Base-by-base conservation (phyloP, 495 filamentous ascomycete genomes). In the Viridothelium virens region DNA sequence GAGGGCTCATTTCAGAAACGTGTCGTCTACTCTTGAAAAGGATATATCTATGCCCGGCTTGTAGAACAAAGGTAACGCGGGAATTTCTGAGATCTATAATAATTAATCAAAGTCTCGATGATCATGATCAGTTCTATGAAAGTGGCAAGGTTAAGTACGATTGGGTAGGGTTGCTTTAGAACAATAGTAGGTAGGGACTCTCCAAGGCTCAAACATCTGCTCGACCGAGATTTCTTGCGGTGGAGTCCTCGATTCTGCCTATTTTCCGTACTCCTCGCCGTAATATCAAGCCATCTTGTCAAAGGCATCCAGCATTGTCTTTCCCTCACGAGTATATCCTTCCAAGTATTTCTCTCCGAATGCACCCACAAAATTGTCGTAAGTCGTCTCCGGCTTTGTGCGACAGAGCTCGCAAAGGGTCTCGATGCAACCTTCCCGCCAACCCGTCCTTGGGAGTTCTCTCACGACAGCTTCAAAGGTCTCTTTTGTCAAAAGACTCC, bases 361-460 rank as follows among this genome's bases (percentile, higher is more conserved):
- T 0, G 69, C 69, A 5, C 69, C 70, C 11, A 78, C 76, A 56
- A 80, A 75, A 64, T 81, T 84, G 65, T 81, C 77, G 70, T 79
- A 82, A 11, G 82, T 84, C 3, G 80, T 79, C 38, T 73, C 72
- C 5, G 82, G 81, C 71, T 84, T 84, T 4, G 53, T 71, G 6
- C 68, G 68, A 65, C 80, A 84, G 33, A 85, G 66, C 1, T 74
- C 72, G 66, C 77, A 81, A 68, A 81, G 67, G 14, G 80, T 72
- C 11, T 74, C 69, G 53, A 69, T 78, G 1, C 81, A 10, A 1
- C 65, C 70, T 1, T 75, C 74, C 31, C 68, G 73, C 31, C 82
- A 79, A 1, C 74, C 75, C 34, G 67, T 50, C 2, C 78, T 56
- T 7, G 81, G 82, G 61, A 76, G 79, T 48, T 65, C 76, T 18